A percentile compares a stretch with the other conserved stretches of the same genome.
These are phyloP conservation scores for Fusarium temperatum DNA, from an alignment of 2,329 filamentous ascomycete genomes.

Conservation along the genomic window DNA sequence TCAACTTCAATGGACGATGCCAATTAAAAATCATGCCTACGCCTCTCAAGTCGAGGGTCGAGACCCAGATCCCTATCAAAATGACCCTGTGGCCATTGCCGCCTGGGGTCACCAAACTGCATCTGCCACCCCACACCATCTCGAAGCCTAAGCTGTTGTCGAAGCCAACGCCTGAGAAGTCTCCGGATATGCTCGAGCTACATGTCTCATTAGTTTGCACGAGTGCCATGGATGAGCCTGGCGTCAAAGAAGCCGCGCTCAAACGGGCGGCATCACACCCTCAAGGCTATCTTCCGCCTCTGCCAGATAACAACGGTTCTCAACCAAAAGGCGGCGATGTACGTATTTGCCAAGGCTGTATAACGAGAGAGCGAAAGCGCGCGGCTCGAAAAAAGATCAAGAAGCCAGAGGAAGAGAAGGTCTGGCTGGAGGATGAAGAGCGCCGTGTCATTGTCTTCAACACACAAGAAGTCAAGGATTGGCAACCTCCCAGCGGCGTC, in stretches of 20 bases:
- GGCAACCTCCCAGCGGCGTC: constrained; percentile 70
- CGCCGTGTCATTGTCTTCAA: constrained; percentile 92
- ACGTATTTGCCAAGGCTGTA: constrained; percentile 90
- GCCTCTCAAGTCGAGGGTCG: constrained; percentile 86
- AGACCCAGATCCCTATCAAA: constrained; percentile 93
- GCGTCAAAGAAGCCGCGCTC: constrained; percentile 74
- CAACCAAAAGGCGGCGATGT: constrained; percentile 93
- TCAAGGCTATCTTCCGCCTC: constrained; percentile 48
- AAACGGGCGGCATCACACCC: constrained; percentile 57
- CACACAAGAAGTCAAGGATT: constrained; percentile 85
- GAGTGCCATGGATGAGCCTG: constrained; percentile 83
- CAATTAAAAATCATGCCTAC: constrained; percentile 71
- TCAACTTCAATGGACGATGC: constrained; percentile 48
- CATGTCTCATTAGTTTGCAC: constrained; percentile 88
- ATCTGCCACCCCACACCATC: constrained; percentile 89
- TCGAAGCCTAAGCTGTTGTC: constrained; percentile 92
- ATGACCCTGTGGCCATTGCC: constrained; percentile 82
- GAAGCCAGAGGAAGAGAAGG: constrained; percentile 89
- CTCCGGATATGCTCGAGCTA: constrained; percentile 80
- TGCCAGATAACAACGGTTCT: constrained; percentile 71
- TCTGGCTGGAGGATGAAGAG: constrained; percentile 83
- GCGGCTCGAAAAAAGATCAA: constrained; percentile 93
- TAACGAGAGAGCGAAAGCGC: constrained; percentile 88
- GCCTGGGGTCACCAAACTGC: constrained; percentile 78
- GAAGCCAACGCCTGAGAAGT: constrained; percentile 72